phyloP scores from a whole-genome alignment of 2,329 filamentous ascomycete species.

The Colletotrichum costaricense region DNA sequence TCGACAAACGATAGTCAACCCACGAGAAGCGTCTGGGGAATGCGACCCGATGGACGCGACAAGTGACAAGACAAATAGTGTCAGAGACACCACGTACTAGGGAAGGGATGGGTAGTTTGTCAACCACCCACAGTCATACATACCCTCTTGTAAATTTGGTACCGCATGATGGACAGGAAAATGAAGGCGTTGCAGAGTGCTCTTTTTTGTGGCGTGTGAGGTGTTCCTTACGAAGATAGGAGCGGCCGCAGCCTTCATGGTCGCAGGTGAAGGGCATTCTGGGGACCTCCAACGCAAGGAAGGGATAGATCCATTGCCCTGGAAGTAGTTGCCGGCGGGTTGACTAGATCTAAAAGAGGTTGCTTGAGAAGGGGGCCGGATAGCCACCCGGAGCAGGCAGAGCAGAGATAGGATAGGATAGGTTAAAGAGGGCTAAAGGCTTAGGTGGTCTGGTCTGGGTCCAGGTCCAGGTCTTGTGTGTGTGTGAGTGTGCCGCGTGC shows the following conservation, averaged over 20 bases:
- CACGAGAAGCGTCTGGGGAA: neutral
- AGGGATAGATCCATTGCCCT: slow-evolving; percentile 19
- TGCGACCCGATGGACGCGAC: neutral
- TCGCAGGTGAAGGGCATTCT: slow-evolving; percentile 28
- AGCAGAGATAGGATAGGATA: neutral
- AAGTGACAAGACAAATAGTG: too few relatives aligned
- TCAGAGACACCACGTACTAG: neutral
- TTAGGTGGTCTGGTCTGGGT: too few relatives aligned
- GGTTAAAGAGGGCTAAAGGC: neutral
- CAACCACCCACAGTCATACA: neutral
- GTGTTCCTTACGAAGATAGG: slow-evolving; percentile 30
- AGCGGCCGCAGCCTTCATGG: slow-evolving; percentile 30
- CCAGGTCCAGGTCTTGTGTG: neutral
- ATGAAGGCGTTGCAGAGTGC: slow-evolving; percentile 10
- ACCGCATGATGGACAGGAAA: slow-evolving; percentile 21
- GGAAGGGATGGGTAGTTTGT: neutral
- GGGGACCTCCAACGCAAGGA: neutral
- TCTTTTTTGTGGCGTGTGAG: slow-evolving; percentile 32
- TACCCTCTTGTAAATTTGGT: slow-evolving; percentile 32
- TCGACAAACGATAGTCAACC: neutral
- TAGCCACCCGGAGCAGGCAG: neutral
- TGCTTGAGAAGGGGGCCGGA: neutral
- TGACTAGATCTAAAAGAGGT: neutral
- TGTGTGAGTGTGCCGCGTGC: neutral
- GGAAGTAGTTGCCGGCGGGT: neutral